Evolutionary conservation across 805 yeast species (phyloP).

Genomic region (Teunomyces atbi): DNA sequence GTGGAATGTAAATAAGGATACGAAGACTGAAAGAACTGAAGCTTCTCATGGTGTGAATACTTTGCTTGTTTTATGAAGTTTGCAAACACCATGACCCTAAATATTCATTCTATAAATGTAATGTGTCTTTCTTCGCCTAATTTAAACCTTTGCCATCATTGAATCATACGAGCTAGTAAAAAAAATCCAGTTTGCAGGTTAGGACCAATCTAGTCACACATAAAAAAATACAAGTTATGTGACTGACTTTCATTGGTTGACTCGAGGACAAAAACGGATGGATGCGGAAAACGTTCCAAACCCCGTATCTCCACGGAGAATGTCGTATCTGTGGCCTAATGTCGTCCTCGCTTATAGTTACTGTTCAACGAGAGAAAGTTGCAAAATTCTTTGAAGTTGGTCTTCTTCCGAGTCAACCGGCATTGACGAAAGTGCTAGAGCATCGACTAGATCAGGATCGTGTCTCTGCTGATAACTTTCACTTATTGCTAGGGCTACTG

Average conservation of each 20-base stretch:
- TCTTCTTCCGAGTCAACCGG: slow-evolving; percentile 14
- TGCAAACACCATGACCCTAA: slow-evolving; percentile 10
- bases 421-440: background rate
- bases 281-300: background rate
- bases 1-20: slow-evolving; percentile 19
- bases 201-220: background rate
- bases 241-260: background rate
- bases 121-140: background rate
- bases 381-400: slow-evolving; percentile 16
- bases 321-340: background rate
- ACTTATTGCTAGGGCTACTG: slow-evolving; percentile 35
- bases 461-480: slow-evolving; percentile 19
- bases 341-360: background rate
- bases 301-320: background rate
- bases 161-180: slow-evolving; percentile 1
- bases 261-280: background rate
- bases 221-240: background rate
- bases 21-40: slow-evolving; percentile 26
- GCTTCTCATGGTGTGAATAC: slow-evolving; percentile 15
- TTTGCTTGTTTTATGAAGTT: slow-evolving; percentile 15
- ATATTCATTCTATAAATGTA: background rate
- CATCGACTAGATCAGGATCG: slow-evolving; percentile 29
- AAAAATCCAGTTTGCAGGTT: slow-evolving; percentile 6
- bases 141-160: background rate
- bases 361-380: slow-evolving; percentile 21